Evolutionary conservation across 306 rosid genomes (phyloP), one percentile per base, ranked within the genome.

Genomic region (Heteromeles arbutifolia): DNA sequence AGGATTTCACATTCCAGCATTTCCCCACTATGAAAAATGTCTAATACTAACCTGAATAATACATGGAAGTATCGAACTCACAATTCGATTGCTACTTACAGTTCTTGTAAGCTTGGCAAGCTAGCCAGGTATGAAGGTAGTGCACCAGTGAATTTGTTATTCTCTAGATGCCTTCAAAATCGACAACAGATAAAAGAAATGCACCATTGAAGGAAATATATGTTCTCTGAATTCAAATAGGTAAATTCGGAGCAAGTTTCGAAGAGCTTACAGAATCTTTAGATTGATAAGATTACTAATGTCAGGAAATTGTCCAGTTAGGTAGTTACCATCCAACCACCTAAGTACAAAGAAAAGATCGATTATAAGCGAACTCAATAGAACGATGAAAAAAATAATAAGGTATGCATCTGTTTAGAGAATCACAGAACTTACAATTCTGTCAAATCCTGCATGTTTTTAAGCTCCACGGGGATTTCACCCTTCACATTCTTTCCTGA

Each of bases 111-210:
- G 79, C 83, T 84, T 73, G 96, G 92, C 80, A 95, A 86, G 81
- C 86, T 88, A 67, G 90, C 87, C 78, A 95, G 86, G 89, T 84
- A 87, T 69, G 97, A 82, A 64, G 98, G 97, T 56, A 95, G 78
- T 57, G 87, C 48, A 79, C 97, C 97, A 54, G 67, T 85, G 84
- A 95, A 84, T 77, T 83, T 77, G 89, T 95, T 95, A 84, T 95
- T 89, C 93, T 95, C 99, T 32, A 95, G 82, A 89, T 92, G 97
- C 83, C 99, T 95, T 64, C 90, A 87, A 87, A 29, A 74, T 73
- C 72, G 77, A 43, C 48, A 11, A 70, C 67, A 31, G 34, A 44
- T 71, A 48, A 45, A 39, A 44, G n/a, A 62, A 24, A 74, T 25
- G 34, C 69, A 62, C 26, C 12, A 26, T 8, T 41, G 71, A 66